Evolutionary conservation across 2,329 filamentous ascomycete species (phyloP).

Genomic region (Penicillium sp.): DNA sequence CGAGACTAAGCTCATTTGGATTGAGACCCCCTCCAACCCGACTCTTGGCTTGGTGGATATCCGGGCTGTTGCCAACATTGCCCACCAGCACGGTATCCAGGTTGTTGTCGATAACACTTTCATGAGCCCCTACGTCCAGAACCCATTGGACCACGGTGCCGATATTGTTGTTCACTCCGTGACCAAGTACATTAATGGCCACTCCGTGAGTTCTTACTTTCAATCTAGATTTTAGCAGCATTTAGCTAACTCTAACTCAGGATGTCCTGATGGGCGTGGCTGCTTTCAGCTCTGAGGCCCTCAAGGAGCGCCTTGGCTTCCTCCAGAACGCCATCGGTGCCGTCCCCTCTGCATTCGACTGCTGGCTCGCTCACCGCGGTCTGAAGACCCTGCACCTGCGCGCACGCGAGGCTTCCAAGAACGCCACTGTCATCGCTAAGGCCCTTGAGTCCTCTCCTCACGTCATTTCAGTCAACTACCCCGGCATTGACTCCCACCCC

Average conservation of each 20-base stretch:
- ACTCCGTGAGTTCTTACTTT: constrained; percentile 52
- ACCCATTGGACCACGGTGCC: constrained; percentile 89
- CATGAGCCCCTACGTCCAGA: constrained; percentile 93
- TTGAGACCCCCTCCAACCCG: constrained; percentile 92
- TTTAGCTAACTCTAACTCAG: constrained; percentile 30
- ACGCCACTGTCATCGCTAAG: constrained; percentile 73
- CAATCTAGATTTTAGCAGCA: background rate
- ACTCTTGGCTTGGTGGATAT: constrained; percentile 93
- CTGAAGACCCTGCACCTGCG: constrained; percentile 95
- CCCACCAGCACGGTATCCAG: constrained; percentile 82
- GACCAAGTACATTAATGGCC: constrained; percentile 99
- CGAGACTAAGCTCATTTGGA: constrained; percentile 94
- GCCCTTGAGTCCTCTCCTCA: constrained; percentile 76
- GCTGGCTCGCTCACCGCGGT: constrained; percentile 95
- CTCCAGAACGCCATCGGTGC: constrained; percentile 97
- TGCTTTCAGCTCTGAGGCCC: constrained; percentile 82
- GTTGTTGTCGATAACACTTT: constrained; percentile 99
- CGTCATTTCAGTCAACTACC: constrained; percentile 92
- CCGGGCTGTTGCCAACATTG: constrained; percentile 73
- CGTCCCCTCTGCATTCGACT: constrained; percentile 91
- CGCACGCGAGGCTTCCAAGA: constrained; percentile 76
- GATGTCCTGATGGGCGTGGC: constrained; percentile 98
- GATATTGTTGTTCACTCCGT: constrained; percentile 97
- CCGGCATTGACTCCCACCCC: constrained; percentile 81
- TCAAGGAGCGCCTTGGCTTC: constrained; percentile 77